Percentiles rank a stretch among this genome's conserved stretches.
These are phyloP conservation scores for Lachnellula willkommii DNA, from an alignment of 2,329 filamentous ascomycete species.

Conservation along the genomic window DNA sequence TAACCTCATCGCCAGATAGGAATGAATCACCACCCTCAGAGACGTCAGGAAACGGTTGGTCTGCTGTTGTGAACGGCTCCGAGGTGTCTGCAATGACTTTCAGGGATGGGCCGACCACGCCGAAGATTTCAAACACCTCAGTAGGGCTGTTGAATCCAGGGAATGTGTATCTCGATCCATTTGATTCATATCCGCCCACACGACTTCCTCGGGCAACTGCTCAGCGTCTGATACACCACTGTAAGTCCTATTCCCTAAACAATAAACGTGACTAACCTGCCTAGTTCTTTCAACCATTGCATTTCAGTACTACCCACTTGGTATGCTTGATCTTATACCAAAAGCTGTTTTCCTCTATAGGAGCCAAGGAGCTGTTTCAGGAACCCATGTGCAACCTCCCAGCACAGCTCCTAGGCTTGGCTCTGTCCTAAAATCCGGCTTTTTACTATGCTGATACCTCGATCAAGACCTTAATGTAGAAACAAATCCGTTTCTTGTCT, in stretches of 20 bases:
- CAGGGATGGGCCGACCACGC: slow-evolving; percentile 20
- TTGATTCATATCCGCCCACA: slow-evolving; percentile 51
- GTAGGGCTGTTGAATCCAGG: no score
- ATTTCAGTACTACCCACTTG: slow-evolving; percentile 51
- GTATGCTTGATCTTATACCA: no score
- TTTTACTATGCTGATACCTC: no score
- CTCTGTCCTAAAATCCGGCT: no score
- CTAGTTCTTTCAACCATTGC: slow-evolving; percentile 52
- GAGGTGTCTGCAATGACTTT: slow-evolving; percentile 9
- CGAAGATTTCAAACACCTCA: no score
- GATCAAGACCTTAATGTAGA: slow-evolving; percentile 43
- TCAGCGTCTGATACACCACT: slow-evolving; percentile 51
- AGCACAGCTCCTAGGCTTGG: no score
- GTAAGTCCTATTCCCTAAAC: slow-evolving; percentile 34
- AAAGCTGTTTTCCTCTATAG: no score
- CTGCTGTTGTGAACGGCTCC: background rate
- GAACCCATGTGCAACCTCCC: no score
- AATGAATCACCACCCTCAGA: background rate
- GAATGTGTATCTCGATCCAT: slow-evolving; percentile 44
- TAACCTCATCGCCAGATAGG: slow-evolving; percentile 25
- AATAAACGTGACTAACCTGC: slow-evolving; percentile 14
- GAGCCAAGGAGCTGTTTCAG: no score
- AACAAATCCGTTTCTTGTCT: slow-evolving; percentile 53
- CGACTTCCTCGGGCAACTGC: slow-evolving; percentile 46
- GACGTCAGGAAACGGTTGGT: background rate